Conservation (phyloP, 805 yeast genomes). For the Kluyveromyces starmeri region DNA sequence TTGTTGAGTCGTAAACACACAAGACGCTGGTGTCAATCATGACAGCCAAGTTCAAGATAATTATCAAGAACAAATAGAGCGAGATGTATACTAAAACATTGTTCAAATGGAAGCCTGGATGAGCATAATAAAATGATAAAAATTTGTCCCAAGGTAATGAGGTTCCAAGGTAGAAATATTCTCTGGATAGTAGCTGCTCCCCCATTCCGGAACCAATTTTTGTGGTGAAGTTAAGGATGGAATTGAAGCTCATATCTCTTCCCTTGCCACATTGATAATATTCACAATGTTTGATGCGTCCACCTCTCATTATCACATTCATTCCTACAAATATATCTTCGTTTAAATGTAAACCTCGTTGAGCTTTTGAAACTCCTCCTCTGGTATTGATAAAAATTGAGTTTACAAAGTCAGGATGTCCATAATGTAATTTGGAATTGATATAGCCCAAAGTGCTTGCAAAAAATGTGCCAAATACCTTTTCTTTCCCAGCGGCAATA, state of each 20-base stretch:
- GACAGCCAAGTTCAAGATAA: conserved; percentile 52
- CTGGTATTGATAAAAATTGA: conserved; percentile 71
- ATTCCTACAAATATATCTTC: conserved; percentile 86
- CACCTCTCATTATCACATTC: conserved; percentile 70
- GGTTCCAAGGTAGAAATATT: conserved; percentile 69
- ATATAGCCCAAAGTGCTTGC: conserved; percentile 75
- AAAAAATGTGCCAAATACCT: conserved; percentile 77
- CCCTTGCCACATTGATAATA: conserved; percentile 84
- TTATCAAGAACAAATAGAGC: conserved; percentile 51
- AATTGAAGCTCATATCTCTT: conserved; percentile 75
- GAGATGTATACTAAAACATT: conserved; percentile 67
- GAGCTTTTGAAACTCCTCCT: conserved; percentile 84
- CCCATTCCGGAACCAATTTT: conserved; percentile 91
- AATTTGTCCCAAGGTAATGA: conserved; percentile 72
- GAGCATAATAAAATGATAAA: conserved; percentile 74
- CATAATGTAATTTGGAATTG: conserved; percentile 79
- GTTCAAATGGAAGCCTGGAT: conserved; percentile 79
- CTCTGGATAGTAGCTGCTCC: conserved; percentile 76
- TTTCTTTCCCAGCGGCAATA: conserved; percentile 83
- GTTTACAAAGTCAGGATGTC: conserved; percentile 79
- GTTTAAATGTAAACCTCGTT: conserved; percentile 71
- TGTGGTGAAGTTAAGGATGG: conserved; percentile 72
- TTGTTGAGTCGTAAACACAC: conserved; percentile 50
- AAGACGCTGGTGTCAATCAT: conserved; percentile 51
- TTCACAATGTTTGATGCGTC: conserved; percentile 77